Conservation (phyloP, 2,329 filamentous ascomycete species). For the Fusarium nurragi region DNA sequence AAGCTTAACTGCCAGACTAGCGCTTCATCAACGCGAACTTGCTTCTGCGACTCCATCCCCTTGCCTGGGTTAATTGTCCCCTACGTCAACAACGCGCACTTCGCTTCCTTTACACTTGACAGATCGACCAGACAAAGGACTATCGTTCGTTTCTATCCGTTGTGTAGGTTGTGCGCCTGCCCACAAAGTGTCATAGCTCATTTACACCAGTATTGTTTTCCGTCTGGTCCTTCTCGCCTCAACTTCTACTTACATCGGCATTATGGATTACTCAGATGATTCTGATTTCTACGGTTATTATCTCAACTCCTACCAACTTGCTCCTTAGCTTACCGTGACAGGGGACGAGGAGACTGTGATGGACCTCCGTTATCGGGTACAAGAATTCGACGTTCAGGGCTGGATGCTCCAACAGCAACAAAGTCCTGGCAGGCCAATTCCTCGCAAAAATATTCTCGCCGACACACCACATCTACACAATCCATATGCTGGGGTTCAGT, state of each 20-base stretch:
- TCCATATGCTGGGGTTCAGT: conserved; percentile 62
- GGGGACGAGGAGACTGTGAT: conserved; percentile 63
- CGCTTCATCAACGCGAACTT: conserved; percentile 36
- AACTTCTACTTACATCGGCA: neutral
- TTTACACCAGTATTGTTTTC: neutral
- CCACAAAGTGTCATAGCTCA: conserved; percentile 9
- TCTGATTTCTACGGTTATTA: conserved; percentile 67
- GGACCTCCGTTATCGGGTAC: conserved; percentile 60
- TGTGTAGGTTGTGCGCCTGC: neutral
- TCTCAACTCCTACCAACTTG: neutral
- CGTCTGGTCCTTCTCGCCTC: neutral
- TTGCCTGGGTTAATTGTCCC: conserved; percentile 24
- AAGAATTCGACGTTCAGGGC: conserved; percentile 58
- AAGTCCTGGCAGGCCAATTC: conserved; percentile 44
- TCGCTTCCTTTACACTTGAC: neutral
- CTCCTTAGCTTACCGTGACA: conserved; percentile 47
- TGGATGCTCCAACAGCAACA: conserved; percentile 52
- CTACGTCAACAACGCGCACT: conserved; percentile 29
- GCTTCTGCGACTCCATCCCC: conserved; percentile 33
- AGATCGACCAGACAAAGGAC: neutral
- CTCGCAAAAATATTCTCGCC: conserved; percentile 22
- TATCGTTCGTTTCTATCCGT: neutral
- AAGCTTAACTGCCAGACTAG: conserved; percentile 27
- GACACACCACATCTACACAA: conserved; percentile 61
- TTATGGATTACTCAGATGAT: conserved; percentile 56